Evolutionary conservation across 2,329 filamentous ascomycete species (phyloP).

Genomic region (Monilinia fructigena): DNA sequence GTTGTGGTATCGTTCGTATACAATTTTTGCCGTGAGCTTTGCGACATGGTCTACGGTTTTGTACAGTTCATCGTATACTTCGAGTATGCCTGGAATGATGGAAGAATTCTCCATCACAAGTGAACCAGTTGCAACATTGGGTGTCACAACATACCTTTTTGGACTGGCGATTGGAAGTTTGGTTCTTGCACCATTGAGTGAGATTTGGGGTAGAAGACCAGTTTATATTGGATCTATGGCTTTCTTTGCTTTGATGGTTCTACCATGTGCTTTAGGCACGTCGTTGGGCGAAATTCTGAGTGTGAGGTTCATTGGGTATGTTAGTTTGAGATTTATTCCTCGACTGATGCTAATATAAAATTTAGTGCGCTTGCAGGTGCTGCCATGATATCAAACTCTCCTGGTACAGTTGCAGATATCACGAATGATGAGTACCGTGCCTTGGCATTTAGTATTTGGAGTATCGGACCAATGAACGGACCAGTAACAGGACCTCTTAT

Average conservation of each 20-base stretch:
- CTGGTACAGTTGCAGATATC: slow-evolving; percentile 80
- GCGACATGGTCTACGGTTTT: slow-evolving; percentile 52
- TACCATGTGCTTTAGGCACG: slow-evolving; percentile 69
- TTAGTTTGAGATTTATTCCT: slow-evolving; percentile 22
- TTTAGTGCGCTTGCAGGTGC: slow-evolving; percentile 64
- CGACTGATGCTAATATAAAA: slow-evolving; percentile 20
- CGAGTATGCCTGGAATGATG: slow-evolving; percentile 67
- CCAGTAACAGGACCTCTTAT: slow-evolving; percentile 66
- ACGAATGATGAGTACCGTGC: slow-evolving; percentile 77
- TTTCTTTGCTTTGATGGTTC: slow-evolving; percentile 65
- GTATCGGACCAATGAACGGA: slow-evolving; percentile 80
- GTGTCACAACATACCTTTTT: slow-evolving; percentile 74
- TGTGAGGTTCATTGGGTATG: slow-evolving; percentile 68
- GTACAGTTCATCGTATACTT: slow-evolving; percentile 78
- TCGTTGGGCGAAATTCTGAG: slow-evolving; percentile 68
- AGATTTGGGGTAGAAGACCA: slow-evolving; percentile 65
- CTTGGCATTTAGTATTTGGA: slow-evolving; percentile 80
- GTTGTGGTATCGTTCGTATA: slow-evolving; percentile 45
- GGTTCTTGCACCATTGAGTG: slow-evolving; percentile 70
- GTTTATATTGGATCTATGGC: slow-evolving; percentile 67
- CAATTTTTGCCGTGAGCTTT: slow-evolving; percentile 42
- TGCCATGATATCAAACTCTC: slow-evolving; percentile 79
- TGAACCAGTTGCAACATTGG: slow-evolving; percentile 65
- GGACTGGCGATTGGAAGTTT: slow-evolving; percentile 72
- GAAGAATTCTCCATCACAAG: slow-evolving; percentile 60